phyloP scores from a whole-genome alignment of 257 asterid genomes.

The Euphrasia confusa region DNA sequence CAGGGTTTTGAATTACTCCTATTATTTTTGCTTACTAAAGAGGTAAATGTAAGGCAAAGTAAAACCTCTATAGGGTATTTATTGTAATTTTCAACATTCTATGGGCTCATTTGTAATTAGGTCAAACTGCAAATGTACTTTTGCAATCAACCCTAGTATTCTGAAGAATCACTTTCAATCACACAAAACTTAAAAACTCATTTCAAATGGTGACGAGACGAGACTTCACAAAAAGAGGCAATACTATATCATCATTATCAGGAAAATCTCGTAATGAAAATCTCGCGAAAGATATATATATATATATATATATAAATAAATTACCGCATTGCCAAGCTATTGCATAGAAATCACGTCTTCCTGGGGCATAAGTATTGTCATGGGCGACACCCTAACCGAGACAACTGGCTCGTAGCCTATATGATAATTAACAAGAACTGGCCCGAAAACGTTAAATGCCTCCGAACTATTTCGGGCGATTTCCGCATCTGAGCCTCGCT shows the following conservation, averaged over 20 bases:
- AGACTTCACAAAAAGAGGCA: not conserved
- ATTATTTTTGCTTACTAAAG: too few species aligned
- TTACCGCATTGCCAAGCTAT: slow-evolving; percentile 36
- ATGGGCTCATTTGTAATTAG: not conserved
- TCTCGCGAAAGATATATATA: slow-evolving; percentile 14
- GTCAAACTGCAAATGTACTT: not conserved
- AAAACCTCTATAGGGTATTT: too few species aligned
- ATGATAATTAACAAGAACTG: slow-evolving; percentile 58
- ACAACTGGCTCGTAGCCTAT: slow-evolving; percentile 63
- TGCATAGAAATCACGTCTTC: slow-evolving; percentile 42
- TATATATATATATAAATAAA: not conserved
- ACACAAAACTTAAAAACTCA: not conserved
- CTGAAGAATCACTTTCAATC: too few species aligned
- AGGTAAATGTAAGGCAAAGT: too few species aligned
- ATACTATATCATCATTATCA: not conserved
- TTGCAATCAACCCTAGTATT: too few species aligned
- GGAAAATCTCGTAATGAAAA: not conserved
- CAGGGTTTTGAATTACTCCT: too few species aligned
- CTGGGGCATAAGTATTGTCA: slow-evolving; percentile 34
- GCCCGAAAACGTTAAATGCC: slow-evolving; percentile 67
- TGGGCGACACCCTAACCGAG: slow-evolving; percentile 44
- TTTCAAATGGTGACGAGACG: not conserved
- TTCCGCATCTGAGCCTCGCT: slow-evolving; percentile 81
- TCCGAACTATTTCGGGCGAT: slow-evolving; percentile 65
- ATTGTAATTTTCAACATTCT: too few species aligned